phyloP scores from a whole-genome alignment of 1,284 basidiomycete species.

The Athelia psychrophila region DNA sequence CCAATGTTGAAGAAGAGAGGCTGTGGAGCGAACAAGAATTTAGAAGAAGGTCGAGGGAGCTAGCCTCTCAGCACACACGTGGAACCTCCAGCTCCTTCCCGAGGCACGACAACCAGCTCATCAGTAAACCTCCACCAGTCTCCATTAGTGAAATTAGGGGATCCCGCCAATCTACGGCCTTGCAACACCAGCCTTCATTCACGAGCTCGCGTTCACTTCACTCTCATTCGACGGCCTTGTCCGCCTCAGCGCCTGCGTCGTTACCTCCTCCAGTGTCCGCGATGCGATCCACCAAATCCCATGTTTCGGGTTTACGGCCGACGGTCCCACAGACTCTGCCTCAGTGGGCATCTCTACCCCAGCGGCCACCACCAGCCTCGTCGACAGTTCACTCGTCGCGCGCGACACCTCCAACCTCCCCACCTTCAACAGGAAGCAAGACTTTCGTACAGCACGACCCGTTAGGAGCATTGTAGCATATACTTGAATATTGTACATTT shows the following conservation, averaged over 20 bases:
- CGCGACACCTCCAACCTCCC: conserved; percentile 12
- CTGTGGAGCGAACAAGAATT: conserved; percentile 54
- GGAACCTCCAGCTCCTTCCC: background rate
- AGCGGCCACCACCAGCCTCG: conserved; percentile 2
- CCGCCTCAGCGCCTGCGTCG: background rate
- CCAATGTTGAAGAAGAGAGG: conserved; percentile 59
- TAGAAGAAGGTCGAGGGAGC: conserved; percentile 16
- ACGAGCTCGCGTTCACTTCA: no score
- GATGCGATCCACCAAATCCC: background rate
- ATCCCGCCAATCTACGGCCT: no score
- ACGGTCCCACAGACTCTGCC: conserved; percentile 12
- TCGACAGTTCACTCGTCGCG: conserved; percentile 14
- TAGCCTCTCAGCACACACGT: background rate
- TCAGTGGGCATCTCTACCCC: conserved; percentile 2
- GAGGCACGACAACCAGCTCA: background rate
- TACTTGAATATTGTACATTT: conserved; percentile 3
- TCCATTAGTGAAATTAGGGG: no score
- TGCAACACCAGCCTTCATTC: no score
- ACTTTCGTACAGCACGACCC: conserved; percentile 44
- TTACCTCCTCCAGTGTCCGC: background rate
- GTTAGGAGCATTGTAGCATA: conserved; percentile 49
- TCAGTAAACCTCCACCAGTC: background rate
- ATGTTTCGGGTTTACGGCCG: conserved; percentile 22
- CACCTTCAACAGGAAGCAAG: conserved; percentile 12
- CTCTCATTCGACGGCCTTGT: background rate